Evolutionary conservation across 805 yeast species (phyloP).

Genomic region (Ogataea nitratoaversa): DNA sequence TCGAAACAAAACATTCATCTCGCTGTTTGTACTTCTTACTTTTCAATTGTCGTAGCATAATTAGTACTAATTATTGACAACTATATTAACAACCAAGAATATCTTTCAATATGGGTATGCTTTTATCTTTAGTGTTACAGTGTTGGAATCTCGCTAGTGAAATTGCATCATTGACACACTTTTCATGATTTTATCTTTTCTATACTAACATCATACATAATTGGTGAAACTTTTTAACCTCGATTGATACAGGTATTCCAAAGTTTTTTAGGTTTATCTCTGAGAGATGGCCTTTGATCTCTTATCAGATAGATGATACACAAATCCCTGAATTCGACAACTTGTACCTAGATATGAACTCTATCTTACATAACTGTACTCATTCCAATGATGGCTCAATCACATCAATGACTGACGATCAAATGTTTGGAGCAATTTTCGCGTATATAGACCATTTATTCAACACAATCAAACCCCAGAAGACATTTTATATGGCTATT

Average conservation of each 20-base stretch:
- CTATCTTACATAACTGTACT: conserved; percentile 90
- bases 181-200: too few relatives aligned
- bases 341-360: conserved; percentile 94
- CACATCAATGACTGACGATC: conserved; percentile 74
- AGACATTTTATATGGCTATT: conserved; percentile 90
- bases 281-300: conserved; percentile 97
- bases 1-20: too few relatives aligned
- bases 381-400: conserved; percentile 70
- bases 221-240: not conserved
- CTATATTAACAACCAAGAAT: too few relatives aligned
- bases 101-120: too few relatives aligned
- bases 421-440: conserved; percentile 88
- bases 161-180: too few relatives aligned
- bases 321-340: conserved; percentile 94
- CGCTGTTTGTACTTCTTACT: too few relatives aligned
- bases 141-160: too few relatives aligned
- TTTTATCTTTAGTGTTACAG: too few relatives aligned
- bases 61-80: too few relatives aligned
- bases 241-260: conserved; percentile 72
- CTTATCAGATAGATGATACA: conserved; percentile 75
- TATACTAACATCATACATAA: conserved; percentile 1
- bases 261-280: conserved; percentile 95
- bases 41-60: too few relatives aligned
- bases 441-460: conserved; percentile 92
- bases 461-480: conserved; percentile 78